These are phyloP conservation scores for Ailanthus altissimus DNA, from an alignment of 345 rosid species.

Conservation along the genomic window DNA sequence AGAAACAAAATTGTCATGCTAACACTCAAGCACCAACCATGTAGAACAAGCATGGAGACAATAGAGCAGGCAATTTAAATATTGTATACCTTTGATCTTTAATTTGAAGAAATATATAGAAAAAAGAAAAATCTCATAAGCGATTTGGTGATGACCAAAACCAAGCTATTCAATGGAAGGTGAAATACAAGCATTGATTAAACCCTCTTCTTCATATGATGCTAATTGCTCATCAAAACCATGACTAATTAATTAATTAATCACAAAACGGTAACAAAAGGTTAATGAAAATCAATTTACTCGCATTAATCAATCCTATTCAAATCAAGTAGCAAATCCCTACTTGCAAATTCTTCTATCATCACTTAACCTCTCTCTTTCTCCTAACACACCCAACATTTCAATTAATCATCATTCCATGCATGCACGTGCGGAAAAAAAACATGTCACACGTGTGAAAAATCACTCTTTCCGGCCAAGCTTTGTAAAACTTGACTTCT, in stretches of 20 bases:
- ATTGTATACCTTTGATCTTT: not conserved
- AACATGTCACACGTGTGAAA: constrained; percentile 46
- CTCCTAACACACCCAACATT: not conserved
- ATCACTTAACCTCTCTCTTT: too few relatives aligned
- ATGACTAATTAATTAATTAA: constrained; percentile 8
- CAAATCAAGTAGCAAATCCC: constrained; percentile 31
- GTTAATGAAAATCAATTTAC: constrained; percentile 31
- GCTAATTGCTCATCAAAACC: constrained; percentile 7
- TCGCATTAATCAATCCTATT: constrained; percentile 25
- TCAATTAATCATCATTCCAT: not conserved
- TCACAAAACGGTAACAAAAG: constrained; percentile 23
- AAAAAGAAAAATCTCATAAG: not conserved
- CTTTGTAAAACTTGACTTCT: not conserved
- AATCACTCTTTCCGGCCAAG: constrained; percentile 11
- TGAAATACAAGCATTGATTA: not conserved
- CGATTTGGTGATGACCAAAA: not conserved
- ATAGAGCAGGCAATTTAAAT: not conserved
- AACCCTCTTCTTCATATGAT: not conserved
- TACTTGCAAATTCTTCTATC: not conserved
- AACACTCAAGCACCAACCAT: constrained; percentile 8
- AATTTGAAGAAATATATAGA: not conserved
- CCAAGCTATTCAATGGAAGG: not conserved
- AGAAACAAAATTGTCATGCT: not conserved
- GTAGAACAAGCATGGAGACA: not conserved
- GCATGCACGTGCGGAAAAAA: constrained; percentile 33